Evolutionary conservation across 2,329 filamentous ascomycete species (phyloP).

Genomic region (Fusarium burgessii): DNA sequence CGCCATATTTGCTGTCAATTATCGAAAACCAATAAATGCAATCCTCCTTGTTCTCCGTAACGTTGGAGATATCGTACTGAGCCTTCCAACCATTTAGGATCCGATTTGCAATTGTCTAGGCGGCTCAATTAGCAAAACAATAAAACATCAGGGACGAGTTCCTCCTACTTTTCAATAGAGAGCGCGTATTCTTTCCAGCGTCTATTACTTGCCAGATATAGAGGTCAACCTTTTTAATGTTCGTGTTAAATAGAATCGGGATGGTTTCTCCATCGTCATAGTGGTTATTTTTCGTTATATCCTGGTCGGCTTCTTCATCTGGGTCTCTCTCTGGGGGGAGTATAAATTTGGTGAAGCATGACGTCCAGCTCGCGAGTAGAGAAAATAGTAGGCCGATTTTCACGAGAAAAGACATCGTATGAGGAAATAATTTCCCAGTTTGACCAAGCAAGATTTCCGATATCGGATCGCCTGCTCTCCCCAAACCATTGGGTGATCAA

Average conservation of each 20-base stretch:
- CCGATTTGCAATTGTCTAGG: background rate
- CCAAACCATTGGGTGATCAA: too few relatives aligned
- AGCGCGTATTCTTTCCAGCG: background rate
- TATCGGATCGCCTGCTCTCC: background rate
- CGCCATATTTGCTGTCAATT: background rate
- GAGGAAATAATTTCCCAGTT: too few relatives aligned
- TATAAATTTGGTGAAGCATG: background rate
- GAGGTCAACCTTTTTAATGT: conserved; percentile 4
- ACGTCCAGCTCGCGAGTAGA: background rate
- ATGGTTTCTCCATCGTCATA: background rate
- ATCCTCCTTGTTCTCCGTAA: background rate
- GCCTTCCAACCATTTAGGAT: background rate
- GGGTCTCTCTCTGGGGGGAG: background rate
- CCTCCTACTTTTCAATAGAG: background rate
- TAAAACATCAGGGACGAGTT: too few relatives aligned
- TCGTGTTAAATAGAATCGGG: background rate
- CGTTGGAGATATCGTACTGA: conserved; percentile 1
- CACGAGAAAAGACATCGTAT: background rate
- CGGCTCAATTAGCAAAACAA: background rate
- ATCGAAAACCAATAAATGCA: conserved; percentile 1
- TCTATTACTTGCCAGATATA: background rate
- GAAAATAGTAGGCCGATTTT: background rate
- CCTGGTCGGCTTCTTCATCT: background rate
- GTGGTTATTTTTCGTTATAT: background rate
- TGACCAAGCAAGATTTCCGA: background rate